Evolutionary conservation across 2,329 filamentous ascomycete genomes (phyloP), one percentile per base, ranked within the genome.

Genomic region (Colletotrichum magnum): DNA sequence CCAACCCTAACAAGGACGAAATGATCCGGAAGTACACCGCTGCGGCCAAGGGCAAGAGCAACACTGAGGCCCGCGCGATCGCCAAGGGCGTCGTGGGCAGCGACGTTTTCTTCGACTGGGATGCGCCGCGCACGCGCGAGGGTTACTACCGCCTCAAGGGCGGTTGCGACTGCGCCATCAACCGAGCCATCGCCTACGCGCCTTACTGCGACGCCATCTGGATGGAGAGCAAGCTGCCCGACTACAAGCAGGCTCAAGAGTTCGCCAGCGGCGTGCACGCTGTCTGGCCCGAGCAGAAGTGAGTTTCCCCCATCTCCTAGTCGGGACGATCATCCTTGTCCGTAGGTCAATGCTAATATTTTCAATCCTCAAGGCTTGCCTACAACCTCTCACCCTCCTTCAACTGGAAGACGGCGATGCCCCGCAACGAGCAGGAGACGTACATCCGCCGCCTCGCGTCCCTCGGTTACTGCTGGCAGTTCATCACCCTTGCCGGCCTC

Each of bases 321-420:
- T 10, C 6, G 9, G 32, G 7, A 10, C 32, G 3, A 1, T n/a
- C n/a, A 12, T 21, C 6, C 13, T 12, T 10, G 9, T 6, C 32
- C n/a, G 13, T 21, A 36, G 9, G 2, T 32, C 4, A 43, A 39
- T 36, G 13, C 63, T 61, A 60, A 53, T 39, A 2, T 10, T 10
- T 10, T 3, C 54, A 12, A 43, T 47, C 48, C 5, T 48, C 24
- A 74, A 96, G 93, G 80, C 92, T 99, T 69, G 93, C 96, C 5
- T 99, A 99, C 87, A 99, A 99, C 87, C 92, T 99, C 73, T 98
- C 94, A 0, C 96, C 96, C 36, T 97, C 94, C 4, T 99, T 99
- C 92, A 99, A 99, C 90, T 99, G 96, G 96, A 98, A 98, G 87
- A 88, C 94, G 68, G 96, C 95, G 76, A 98, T 98, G 95, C 88